A percentile compares a stretch with the other conserved stretches of the same genome.
These are phyloP conservation scores for Thermochaetoides thermophila DNA, from an alignment of 495 filamentous ascomycete genomes.

Conservation along the genomic window DNA sequence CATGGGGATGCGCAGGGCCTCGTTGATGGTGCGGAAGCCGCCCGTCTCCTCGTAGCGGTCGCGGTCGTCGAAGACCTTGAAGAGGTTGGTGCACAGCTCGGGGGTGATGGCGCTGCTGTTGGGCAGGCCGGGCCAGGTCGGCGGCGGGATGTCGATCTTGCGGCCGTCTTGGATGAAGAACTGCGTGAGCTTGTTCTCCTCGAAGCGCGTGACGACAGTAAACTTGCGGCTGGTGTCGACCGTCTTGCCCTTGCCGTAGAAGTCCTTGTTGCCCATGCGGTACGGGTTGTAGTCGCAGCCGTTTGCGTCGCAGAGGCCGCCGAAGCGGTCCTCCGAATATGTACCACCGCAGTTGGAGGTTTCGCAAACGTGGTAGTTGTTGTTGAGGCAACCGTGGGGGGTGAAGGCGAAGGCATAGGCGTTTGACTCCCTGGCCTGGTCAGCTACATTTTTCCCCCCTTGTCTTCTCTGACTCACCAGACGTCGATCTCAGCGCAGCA, in stretches of 20 bases:
- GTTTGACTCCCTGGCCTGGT: conserved; percentile 42
- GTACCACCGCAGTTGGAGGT: conserved; percentile 33
- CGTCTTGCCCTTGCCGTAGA: conserved; percentile 47
- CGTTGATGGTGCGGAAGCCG: conserved; percentile 42
- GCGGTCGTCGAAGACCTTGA: conserved; percentile 28
- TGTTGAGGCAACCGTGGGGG: conserved; percentile 50
- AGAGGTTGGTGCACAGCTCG: conserved; percentile 16
- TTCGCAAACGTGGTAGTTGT: conserved; percentile 44
- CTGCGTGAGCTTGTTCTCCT: conserved; percentile 43
- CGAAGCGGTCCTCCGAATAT: conserved; percentile 36
- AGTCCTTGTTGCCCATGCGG: conserved; percentile 46
- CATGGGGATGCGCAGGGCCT: conserved; percentile 44
- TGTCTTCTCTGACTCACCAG: conserved; percentile 18
- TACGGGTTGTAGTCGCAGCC: conserved; percentile 69
- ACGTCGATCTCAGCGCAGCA: conserved; percentile 70
- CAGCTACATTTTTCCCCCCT: background rate
- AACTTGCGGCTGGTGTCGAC: conserved; percentile 52
- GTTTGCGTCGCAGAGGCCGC: conserved; percentile 55
- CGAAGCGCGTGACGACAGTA: conserved; percentile 62
- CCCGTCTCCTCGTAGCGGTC: conserved; percentile 47
- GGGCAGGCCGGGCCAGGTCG: conserved; percentile 18
- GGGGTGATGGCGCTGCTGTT: conserved; percentile 27
- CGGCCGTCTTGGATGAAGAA: conserved; percentile 57
- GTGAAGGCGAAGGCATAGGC: conserved; percentile 46
- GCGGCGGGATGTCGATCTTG: conserved; percentile 41